These are phyloP conservation scores for Gynandropsis gynandra DNA, from an alignment of 345 rosid species.

Conservation along the genomic window DNA sequence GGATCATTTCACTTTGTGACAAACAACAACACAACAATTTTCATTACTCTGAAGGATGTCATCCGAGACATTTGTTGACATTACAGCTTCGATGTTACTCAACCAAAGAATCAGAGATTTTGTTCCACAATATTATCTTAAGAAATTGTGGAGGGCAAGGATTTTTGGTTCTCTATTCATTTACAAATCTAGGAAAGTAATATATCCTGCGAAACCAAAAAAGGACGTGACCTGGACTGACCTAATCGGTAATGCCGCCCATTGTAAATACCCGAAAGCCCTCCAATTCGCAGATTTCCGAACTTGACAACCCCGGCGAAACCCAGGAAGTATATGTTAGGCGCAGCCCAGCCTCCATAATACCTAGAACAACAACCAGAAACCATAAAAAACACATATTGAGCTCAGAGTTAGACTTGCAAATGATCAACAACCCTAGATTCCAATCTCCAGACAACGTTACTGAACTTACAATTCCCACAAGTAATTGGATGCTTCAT, in stretches of 20 bases:
- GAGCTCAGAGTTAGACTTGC: background rate
- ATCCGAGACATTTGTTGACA: too few relatives aligned
- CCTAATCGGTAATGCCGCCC: conserved; percentile 52
- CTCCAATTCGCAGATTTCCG: conserved; percentile 79
- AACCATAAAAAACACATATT: conserved; percentile 8
- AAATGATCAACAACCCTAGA: background rate
- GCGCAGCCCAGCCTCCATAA: conserved; percentile 94
- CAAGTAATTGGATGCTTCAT: conserved; percentile 91
- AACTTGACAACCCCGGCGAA: conserved; percentile 80
- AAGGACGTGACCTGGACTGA: conserved; percentile 22
- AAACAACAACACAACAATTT: background rate
- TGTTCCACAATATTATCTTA: too few relatives aligned
- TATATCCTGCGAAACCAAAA: background rate
- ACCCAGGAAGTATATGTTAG: conserved; percentile 79
- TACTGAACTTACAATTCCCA: conserved; percentile 69
- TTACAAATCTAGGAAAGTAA: background rate
- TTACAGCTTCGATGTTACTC: too few relatives aligned
- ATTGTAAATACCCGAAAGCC: conserved; percentile 86
- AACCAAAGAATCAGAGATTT: background rate
- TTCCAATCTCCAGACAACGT: background rate
- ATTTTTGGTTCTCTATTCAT: background rate
- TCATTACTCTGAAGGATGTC: background rate
- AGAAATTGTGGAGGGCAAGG: too few relatives aligned
- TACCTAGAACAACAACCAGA: conserved; percentile 39
- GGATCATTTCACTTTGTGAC: conserved; percentile 2